These are phyloP conservation scores for Linnemannia zychae DNA, from an alignment of 192 early-diverging fungal species.

Conservation along the genomic window DNA sequence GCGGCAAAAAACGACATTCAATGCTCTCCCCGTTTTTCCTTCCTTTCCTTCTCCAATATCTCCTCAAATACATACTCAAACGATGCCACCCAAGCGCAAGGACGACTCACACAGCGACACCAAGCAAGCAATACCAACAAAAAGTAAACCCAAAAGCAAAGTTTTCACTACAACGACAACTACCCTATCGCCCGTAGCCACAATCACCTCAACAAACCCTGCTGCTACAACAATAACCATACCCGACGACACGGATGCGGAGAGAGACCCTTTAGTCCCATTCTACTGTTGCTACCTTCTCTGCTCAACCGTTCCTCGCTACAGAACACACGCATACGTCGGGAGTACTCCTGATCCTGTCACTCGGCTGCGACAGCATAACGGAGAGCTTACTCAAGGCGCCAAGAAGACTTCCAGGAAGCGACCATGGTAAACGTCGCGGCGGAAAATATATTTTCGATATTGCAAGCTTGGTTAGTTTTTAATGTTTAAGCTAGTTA, in stretches of 20 bases:
- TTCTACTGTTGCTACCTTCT: conserved; percentile 55
- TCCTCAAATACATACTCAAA: neutral
- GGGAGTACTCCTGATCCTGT: conserved; percentile 48
- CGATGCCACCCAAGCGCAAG: neutral
- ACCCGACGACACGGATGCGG: neutral
- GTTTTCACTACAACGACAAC: neutral
- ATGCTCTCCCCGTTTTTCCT: neutral
- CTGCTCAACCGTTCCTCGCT: conserved; percentile 38
- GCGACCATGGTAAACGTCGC: conserved; percentile 32
- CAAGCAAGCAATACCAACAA: neutral
- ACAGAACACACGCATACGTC: conserved; percentile 40
- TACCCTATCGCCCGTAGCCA: too few species aligned
- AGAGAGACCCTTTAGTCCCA: conserved; percentile 21
- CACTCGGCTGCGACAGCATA: conserved; percentile 45
- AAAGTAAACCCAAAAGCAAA: neutral
- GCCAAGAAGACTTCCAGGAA: conserved; percentile 51
- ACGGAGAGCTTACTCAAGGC: conserved; percentile 47
- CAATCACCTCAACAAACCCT: neutral
- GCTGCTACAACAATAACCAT: neutral
- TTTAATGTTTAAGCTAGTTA: neutral
- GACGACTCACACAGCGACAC: neutral
- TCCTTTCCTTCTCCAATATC: neutral
- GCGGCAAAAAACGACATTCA: neutral
- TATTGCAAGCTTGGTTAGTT: neutral
- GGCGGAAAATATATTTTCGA: too few species aligned